Conservation (phyloP, 2,329 filamentous ascomycete species). For the Hymenoscyphus fraxineus region DNA sequence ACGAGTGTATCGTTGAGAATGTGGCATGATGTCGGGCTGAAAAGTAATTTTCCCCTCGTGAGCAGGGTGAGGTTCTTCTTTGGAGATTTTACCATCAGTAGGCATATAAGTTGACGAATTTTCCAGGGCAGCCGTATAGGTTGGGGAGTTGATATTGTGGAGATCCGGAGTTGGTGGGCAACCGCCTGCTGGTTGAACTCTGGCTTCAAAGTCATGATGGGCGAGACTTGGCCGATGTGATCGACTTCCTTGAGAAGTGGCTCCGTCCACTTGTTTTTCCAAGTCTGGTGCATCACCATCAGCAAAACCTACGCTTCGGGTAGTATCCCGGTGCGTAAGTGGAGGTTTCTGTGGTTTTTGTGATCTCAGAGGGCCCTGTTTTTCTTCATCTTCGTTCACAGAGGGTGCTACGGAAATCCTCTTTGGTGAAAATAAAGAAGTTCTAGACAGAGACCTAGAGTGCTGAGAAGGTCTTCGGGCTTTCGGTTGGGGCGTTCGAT, state of each 20-base stretch:
- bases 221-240: neutral
- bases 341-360: constrained; percentile 11
- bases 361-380: neutral
- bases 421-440: constrained; percentile 21
- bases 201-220: constrained; percentile 11
- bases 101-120: neutral
- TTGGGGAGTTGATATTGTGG: constrained; percentile 39
- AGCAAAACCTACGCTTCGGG: constrained; percentile 48
- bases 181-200: constrained; percentile 24
- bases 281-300: neutral
- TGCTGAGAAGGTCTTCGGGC: constrained; percentile 19
- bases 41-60: neutral
- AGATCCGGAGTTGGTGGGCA: constrained; percentile 33
- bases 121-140: constrained; percentile 25
- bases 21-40: neutral
- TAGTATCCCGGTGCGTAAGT: constrained; percentile 12
- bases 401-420: constrained; percentile 8
- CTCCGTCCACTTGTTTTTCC: constrained; percentile 9
- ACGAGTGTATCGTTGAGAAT: constrained; percentile 57
- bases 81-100: neutral
- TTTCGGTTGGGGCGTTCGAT: constrained; percentile 62
- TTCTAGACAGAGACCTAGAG: constrained; percentile 14
- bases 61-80: neutral
- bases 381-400: constrained; percentile 4
- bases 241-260: neutral